phyloP scores from a whole-genome alignment of 768 basidiomycete species.

The Boletales sp. region DNA sequence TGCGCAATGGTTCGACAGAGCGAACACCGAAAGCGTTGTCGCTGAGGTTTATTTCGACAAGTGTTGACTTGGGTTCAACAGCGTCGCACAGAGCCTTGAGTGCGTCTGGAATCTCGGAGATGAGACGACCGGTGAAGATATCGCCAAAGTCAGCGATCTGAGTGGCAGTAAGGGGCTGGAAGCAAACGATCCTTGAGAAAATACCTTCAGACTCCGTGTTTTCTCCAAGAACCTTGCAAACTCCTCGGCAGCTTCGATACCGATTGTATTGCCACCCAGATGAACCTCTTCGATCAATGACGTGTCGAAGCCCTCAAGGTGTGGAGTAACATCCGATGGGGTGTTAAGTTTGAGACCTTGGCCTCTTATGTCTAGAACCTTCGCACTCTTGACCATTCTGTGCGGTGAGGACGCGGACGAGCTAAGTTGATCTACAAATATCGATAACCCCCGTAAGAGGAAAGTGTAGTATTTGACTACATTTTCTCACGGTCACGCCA shows the following conservation, averaged over 20 bases:
- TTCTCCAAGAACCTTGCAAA: conserved; percentile 75
- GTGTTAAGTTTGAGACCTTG: conserved; percentile 70
- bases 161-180: conserved; percentile 4
- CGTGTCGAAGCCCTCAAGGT: conserved; percentile 63
- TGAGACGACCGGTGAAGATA: conserved; percentile 96
- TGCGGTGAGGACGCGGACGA: not conserved
- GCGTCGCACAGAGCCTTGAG: conserved; percentile 87
- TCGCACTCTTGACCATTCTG: conserved; percentile 16
- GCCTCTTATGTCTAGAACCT: conserved; percentile 28
- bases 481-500: no score
- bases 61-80: conserved; percentile 72
- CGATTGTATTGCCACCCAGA: conserved; percentile 91
- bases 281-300: conserved; percentile 79
- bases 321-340: conserved; percentile 69
- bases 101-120: conserved; percentile 90
- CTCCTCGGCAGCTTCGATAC: conserved; percentile 83
- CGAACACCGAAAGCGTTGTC: conserved; percentile 98
- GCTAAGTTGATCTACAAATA: not conserved
- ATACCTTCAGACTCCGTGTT: conserved; percentile 67
- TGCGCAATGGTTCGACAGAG: conserved; percentile 90
- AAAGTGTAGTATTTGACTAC: no score
- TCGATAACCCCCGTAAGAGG: conserved; percentile 16
- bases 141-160: conserved; percentile 95
- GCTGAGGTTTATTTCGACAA: conserved; percentile 85
- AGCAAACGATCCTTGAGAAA: not conserved